Evolutionary conservation across 176 grass and related monocot genomes (phyloP), one percentile per base, ranked within the genome.

Genomic region (Dendrocalamus sinicus): DNA sequence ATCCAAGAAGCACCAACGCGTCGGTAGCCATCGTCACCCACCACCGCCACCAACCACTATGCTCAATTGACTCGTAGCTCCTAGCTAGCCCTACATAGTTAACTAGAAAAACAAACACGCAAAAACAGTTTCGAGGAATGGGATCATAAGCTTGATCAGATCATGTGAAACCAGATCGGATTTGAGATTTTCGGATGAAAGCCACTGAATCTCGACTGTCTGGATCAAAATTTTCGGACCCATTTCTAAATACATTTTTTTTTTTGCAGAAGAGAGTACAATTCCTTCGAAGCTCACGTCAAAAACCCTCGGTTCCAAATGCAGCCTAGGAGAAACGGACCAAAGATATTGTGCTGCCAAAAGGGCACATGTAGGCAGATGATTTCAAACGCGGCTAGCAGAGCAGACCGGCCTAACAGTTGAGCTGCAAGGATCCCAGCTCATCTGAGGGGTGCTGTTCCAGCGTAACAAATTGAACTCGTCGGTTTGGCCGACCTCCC

Each of bases 21-120:
- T 24, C 63, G 14, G 85, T 74, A 67, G 67, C 58, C 80, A 16
- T 78, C 89, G 84, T 74, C 80, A 83, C 67, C 89, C 79, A 83
- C 84, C 67, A 77, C 83, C 77, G 45, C 80, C 79, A n/a, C 67
- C 89, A 90, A 48, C 89, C 54, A 26, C 62, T 74, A 74, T 60
- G 63, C 71, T 79, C 60, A 40, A 50, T 83, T 68, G 84, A 87
- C 84, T 39, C 37, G 7, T 37, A 24, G 12, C 70, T 50, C 40
- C 50, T 30, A 81, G 62, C 50, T 30, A 81, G 62, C 3, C 28
- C 54, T 37, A 50, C 12, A 76, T 30, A 55, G 13, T 73, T 45
- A 15, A n/a, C 16, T 17, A 32, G n/a, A 30, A n/a, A 45, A 55
- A 5, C 2, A 22, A 41, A 20, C 9, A 80, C 0, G 8, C 16